Conservation (phyloP, 306 rosid species). For the Ammopiptanthus mongolicus region DNA sequence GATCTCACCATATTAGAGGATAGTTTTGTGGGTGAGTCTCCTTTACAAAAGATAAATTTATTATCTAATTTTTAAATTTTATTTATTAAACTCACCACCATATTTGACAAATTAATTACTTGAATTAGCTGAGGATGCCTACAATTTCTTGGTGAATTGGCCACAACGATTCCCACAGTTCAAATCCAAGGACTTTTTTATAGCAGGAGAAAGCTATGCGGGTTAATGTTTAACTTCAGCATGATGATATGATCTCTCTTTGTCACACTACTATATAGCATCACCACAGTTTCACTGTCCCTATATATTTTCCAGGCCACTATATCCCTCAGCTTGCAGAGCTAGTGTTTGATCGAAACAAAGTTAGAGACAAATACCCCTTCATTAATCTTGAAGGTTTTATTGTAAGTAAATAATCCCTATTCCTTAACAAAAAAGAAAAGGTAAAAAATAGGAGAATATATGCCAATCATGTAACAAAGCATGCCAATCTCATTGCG, state of each 20-base stretch:
- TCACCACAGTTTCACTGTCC: not conserved
- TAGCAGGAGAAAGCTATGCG: conserved; percentile 60
- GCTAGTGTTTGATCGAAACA: no score
- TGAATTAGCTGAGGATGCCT: conserved; percentile 51
- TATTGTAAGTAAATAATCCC: no score
- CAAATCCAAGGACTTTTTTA: conserved; percentile 41
- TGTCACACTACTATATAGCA: not conserved
- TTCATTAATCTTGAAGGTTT: no score
- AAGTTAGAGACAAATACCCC: no score
- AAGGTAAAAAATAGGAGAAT: no score
- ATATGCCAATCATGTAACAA: no score
- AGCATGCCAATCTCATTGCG: no score
- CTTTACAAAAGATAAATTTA: not conserved
- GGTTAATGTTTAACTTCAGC: conserved; percentile 26
- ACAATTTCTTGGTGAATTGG: conserved; percentile 59
- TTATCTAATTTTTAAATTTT: not conserved
- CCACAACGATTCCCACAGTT: conserved; percentile 47
- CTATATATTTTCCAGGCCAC: no score
- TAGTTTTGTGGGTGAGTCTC: conserved; percentile 45
- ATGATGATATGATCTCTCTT: not conserved
- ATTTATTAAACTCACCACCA: not conserved
- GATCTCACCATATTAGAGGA: conserved; percentile 48
- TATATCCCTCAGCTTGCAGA: no score
- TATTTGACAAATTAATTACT: conserved; percentile 12
- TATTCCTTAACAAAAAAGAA: no score